These are phyloP conservation scores for Mercurialis annua DNA, from an alignment of 345 rosid genomes.

Conservation along the genomic window DNA sequence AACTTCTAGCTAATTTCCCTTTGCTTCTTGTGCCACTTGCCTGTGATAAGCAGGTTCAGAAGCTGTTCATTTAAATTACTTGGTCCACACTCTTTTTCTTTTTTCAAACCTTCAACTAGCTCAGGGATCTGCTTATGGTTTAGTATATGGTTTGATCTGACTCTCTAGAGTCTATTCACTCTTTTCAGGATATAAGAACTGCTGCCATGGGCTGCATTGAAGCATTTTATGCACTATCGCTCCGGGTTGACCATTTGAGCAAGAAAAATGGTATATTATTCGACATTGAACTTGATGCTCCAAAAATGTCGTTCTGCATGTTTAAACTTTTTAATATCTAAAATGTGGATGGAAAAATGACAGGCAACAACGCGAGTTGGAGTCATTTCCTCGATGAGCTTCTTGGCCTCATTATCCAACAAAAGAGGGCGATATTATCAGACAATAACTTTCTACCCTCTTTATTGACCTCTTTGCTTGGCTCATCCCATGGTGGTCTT, in stretches of 20 bases:
- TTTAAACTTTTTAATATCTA: neutral
- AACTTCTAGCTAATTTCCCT: constrained; percentile 67
- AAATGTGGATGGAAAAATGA: constrained; percentile 22
- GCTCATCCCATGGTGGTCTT: constrained; percentile 49
- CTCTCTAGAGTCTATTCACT: neutral
- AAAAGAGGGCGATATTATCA: constrained; percentile 67
- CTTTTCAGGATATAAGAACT: constrained; percentile 56
- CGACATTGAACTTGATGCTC: constrained; percentile 1
- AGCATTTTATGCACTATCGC: constrained; percentile 46
- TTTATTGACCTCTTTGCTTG: constrained; percentile 68
- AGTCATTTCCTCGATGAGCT: constrained; percentile 63
- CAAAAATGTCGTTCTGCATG: constrained; percentile 1
- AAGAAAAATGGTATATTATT: constrained; percentile 82
- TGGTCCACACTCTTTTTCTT: neutral
- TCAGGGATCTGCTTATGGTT: neutral
- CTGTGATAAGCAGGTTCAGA: constrained; percentile 63
- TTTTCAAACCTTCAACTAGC: neutral
- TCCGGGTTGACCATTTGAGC: constrained; percentile 57
- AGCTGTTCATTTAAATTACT: neutral
- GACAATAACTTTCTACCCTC: constrained; percentile 72
- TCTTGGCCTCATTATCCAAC: constrained; percentile 71
- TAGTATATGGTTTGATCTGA: constrained; percentile 5
- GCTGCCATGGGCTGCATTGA: constrained; percentile 86
- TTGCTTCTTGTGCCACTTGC: constrained; percentile 71
- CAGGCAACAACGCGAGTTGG: constrained; percentile 73